Evolutionary conservation across 306 rosid species (phyloP).

Genomic region (Cajanus cajan): DNA sequence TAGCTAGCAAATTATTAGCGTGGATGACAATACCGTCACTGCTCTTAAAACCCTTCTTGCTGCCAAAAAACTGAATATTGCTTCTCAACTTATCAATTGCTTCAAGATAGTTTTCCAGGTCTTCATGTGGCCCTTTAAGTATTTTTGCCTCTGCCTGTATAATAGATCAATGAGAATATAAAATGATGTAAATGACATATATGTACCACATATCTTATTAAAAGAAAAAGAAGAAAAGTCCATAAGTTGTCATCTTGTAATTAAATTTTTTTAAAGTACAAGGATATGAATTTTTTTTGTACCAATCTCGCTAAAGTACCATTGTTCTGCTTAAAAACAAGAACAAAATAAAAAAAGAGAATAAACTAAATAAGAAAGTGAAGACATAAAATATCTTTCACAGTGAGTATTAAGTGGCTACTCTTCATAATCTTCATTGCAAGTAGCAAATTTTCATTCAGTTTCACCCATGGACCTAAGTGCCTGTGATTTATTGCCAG

Average conservation of each 20-base stretch:
- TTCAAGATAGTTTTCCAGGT: conserved; percentile 84
- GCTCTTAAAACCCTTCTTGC: conserved; percentile 66
- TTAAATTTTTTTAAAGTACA: background rate
- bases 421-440: background rate
- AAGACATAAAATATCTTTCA: background rate
- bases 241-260: background rate
- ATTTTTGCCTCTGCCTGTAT: conserved; percentile 79
- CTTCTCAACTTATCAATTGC: conserved; percentile 83
- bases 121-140: conserved; percentile 87
- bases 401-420: background rate
- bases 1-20: conserved; percentile 68
- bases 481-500: background rate
- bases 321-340: background rate
- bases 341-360: background rate
- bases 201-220: background rate
- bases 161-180: conserved; percentile 21
- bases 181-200: background rate
- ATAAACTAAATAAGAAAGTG: background rate
- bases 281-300: background rate
- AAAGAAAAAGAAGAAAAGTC: background rate
- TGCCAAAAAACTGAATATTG: conserved; percentile 74
- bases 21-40: conserved; percentile 67
- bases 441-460: background rate
- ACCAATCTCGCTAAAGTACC: background rate
- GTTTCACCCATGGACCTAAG: background rate